Base-by-base conservation (phyloP, 2,329 filamentous ascomycete species). In the Neofusicoccum cordaticola region DNA sequence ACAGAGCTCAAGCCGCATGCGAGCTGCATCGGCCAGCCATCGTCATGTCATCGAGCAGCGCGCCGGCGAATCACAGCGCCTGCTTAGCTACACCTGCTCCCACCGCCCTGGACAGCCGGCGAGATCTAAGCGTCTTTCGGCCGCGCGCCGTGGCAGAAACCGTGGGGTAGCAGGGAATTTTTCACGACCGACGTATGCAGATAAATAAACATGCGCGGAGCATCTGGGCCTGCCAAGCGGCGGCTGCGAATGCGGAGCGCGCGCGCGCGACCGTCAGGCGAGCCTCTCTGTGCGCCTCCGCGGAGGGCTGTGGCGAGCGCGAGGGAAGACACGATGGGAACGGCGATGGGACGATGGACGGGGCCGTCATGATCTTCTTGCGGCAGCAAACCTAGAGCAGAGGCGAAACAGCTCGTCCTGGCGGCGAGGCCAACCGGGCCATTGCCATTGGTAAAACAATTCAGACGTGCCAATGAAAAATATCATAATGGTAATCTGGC, bases 141-240 rank as follows among this genome's bases (percentile, higher is more conserved):
- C 42, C 34, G 56, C 64, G 66, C 65, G 62, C 63, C 67, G 74
- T 47, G 56, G 56, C 42, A 60, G 56, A 60, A 60, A 72, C 71
- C 74, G 74, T 76, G 74, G 74, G 74, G 74, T 75, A 75, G 67
- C 68, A 69, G 68, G 66, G 68, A 66, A 72, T 72, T 70, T 72
- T 72, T 71, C 68, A 51, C 44, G 44, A 51, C 58, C 31, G 35
- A 51, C 58, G 58, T 51, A 62, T 62, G 58, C 58, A 62, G 56
- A 60, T 60, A 60, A 60, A 60, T 60, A 60, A 47, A 60, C 31
- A 60, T 37, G 56, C 56, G 56, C 56, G 56, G 56, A 60, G 42
- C 56, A 47, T 27, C 31, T 35, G 56, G 41, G 41, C 56, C 42
- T 60, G 56, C 44, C 45, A 51, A 50, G 58, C 45, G 37, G 19